These are phyloP conservation scores for Vitis labrusca DNA, from an alignment of 164 flowering plant genomes.

Conservation along the genomic window DNA sequence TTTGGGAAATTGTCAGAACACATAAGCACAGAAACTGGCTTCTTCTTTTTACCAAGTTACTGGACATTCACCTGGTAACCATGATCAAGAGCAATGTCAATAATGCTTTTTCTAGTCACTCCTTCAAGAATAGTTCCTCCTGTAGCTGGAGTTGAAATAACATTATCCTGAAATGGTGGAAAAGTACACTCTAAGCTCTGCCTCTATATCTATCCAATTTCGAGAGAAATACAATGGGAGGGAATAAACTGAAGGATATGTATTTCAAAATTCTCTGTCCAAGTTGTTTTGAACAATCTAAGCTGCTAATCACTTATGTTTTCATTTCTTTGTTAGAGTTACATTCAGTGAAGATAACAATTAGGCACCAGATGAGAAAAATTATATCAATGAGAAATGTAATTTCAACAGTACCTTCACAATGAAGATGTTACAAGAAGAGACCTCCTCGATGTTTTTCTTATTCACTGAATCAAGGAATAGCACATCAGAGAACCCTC, in stretches of 20 bases:
- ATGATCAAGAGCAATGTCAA: conserved; percentile 61
- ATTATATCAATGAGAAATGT: neutral
- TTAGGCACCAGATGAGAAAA: neutral
- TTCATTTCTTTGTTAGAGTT: no score
- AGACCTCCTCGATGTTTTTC: conserved; percentile 62
- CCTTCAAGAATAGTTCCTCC: conserved; percentile 82
- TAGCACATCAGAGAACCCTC: conserved; percentile 70
- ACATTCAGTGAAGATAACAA: no score
- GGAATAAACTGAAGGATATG: neutral
- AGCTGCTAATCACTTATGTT: no score
- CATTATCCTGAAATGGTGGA: conserved; percentile 46
- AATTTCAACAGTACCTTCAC: conserved; percentile 48
- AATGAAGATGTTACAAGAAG: conserved; percentile 67
- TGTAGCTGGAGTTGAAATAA: conserved; percentile 68
- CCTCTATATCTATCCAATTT: no score
- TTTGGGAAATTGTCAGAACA: no score
- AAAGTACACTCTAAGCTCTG: neutral
- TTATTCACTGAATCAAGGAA: conserved; percentile 58
- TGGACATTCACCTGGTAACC: conserved; percentile 60
- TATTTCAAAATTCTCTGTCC: neutral
- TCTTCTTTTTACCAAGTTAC: no score
- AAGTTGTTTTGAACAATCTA: no score
- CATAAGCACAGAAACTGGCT: no score
- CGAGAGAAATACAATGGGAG: no score
- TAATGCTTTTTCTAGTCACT: conserved; percentile 76